phyloP scores from a whole-genome alignment of 2,329 filamentous ascomycete species.

The Tricladium varicosporioides region DNA sequence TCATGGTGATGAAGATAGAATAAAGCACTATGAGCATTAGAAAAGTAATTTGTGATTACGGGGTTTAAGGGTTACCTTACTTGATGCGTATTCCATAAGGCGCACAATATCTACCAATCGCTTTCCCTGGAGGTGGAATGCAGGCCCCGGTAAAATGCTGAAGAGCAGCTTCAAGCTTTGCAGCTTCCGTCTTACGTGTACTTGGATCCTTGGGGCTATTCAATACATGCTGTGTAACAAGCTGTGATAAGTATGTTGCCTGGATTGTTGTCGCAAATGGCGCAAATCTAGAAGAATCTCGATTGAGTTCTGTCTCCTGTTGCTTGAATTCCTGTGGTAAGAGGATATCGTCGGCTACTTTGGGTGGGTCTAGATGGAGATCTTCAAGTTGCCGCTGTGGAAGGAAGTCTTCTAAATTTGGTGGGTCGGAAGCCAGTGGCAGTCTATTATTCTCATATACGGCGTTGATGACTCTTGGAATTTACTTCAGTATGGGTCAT shows the following conservation, averaged over 20 bases:
- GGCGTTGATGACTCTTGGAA: constrained; percentile 12
- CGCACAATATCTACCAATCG: constrained; percentile 15
- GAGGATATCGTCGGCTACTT: constrained; percentile 14
- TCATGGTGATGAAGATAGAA: constrained; percentile 12
- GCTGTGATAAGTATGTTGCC: constrained; percentile 12
- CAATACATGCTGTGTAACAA: constrained; percentile 13
- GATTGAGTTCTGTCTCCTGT: neutral
- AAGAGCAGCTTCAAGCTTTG: constrained; percentile 12
- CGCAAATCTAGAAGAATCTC: constrained; percentile 11
- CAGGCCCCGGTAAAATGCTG: constrained; percentile 15
- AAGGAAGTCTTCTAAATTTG: constrained; percentile 13
- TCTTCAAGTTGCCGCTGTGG: constrained; percentile 14
- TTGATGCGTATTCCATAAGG: constrained; percentile 10
- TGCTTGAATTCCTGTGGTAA: constrained; percentile 12
- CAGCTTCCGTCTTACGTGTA: constrained; percentile 4
- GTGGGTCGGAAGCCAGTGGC: constrained; percentile 14
- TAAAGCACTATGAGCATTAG: constrained; percentile 2
- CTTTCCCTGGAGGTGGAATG: constrained; percentile 16
- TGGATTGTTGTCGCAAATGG: constrained; percentile 16
- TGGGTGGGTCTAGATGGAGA: neutral
- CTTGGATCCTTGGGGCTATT: neutral
- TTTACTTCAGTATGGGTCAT: neutral
- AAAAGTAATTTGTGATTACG: neutral
- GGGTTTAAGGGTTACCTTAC: neutral
- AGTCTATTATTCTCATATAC: constrained; percentile 12